Percentiles rank a stretch among this genome's conserved stretches.
Evolutionary conservation across 345 rosid genomes (phyloP).

Genomic region (Eucalyptus cloeziana): DNA sequence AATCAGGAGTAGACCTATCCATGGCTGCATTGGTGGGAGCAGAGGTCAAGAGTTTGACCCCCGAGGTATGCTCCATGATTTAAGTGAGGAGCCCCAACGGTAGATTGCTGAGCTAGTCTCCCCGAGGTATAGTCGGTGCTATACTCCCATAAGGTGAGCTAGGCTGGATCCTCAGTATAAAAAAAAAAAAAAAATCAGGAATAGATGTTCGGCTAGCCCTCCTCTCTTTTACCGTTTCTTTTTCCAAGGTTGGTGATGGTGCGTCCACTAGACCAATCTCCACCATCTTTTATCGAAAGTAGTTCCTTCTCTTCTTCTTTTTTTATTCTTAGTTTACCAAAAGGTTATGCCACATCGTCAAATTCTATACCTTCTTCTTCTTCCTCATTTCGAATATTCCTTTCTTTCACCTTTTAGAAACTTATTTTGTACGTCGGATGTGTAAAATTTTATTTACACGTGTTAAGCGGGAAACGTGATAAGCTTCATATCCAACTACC

Average conservation of each 20-base stretch:
- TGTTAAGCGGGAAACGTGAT: neutral
- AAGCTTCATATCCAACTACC: neutral
- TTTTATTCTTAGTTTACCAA: neutral
- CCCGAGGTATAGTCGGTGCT: accelerated
- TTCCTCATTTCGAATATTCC: neutral
- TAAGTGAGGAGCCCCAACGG: accelerated
- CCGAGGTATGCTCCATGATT: too few species aligned
- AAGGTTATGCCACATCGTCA: neutral
- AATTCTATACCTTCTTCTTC: neutral
- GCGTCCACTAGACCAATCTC: neutral
- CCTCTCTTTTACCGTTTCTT: neutral
- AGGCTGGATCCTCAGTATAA: accelerated
- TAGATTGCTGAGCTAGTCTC: accelerated
- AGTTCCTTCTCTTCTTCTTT: neutral
- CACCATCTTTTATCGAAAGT: neutral
- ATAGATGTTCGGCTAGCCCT: neutral
- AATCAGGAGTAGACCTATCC: too few species aligned
- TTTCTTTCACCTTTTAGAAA: neutral
- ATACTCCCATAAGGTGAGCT: accelerated
- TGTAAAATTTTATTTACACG: neutral
- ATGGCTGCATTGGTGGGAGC: too few species aligned
- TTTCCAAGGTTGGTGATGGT: neutral
- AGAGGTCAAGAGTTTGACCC: too few species aligned
- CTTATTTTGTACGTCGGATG: neutral
- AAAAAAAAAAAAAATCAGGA: too few species aligned